Evolutionary conservation across 2,329 filamentous ascomycete species (phyloP).

Genomic region (Myriosclerotinia duriaeana): DNA sequence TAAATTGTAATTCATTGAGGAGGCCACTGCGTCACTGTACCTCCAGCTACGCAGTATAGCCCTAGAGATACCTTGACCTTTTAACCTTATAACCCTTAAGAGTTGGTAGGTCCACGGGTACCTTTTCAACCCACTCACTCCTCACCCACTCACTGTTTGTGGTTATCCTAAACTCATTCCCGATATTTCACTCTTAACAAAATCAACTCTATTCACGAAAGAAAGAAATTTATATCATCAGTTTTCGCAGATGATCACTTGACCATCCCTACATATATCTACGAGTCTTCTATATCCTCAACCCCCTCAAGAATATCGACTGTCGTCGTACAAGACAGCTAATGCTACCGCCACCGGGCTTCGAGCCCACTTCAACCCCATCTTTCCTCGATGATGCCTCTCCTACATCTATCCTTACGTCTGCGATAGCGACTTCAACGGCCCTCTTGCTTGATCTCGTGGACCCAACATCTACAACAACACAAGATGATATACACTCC

Average conservation of each 20-base stretch:
- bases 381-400: slow-evolving; percentile 31
- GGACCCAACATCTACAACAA: slow-evolving; percentile 37
- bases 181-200: neutral
- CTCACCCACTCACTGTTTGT: neutral
- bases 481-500: slow-evolving; percentile 6
- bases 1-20: neutral
- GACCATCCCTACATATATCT: neutral
- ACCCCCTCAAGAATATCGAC: neutral
- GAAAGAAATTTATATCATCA: neutral
- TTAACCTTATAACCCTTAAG: no score
- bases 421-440: slow-evolving; percentile 34
- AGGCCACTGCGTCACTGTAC: slow-evolving; percentile 13
- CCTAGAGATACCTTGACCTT: no score
- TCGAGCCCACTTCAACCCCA: slow-evolving; percentile 34
- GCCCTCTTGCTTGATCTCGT: slow-evolving; percentile 39
- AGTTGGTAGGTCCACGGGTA: no score
- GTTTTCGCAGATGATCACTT: slow-evolving; percentile 1
- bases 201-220: neutral
- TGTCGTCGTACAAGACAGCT: slow-evolving; percentile 18
- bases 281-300: neutral
- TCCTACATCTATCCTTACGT: slow-evolving; percentile 30
- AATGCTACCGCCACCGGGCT: slow-evolving; percentile 39
- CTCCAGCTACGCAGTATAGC: no score
- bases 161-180: neutral
- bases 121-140: no score